Percentiles rank a stretch among this genome's conserved stretches.
phyloP scores from a whole-genome alignment of 1,284 basidiomycete genomes.

The Pseudozyma hubeiensis region DNA sequence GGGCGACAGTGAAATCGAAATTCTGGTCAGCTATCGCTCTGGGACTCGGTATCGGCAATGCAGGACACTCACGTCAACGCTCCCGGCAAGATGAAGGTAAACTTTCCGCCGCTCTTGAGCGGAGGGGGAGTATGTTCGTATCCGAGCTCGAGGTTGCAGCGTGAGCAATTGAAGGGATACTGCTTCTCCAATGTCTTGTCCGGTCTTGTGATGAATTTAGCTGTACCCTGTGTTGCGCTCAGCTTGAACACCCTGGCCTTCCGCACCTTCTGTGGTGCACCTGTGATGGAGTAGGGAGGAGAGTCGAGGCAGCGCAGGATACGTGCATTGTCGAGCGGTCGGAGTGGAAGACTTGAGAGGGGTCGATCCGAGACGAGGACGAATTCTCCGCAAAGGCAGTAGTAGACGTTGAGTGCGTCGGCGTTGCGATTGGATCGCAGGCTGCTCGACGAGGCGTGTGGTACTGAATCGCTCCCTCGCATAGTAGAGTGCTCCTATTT shows the following conservation, averaged over 20 bases:
- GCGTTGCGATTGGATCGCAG: background rate
- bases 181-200: constrained; percentile 58
- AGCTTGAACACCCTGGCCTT: constrained; percentile 59
- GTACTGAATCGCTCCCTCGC: background rate
- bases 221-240: constrained; percentile 49
- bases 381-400: constrained; percentile 67
- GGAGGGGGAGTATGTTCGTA: constrained; percentile 65
- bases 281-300: constrained; percentile 33
- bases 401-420: constrained; percentile 50
- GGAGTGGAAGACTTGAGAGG: constrained; percentile 38
- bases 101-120: constrained; percentile 61
- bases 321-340: constrained; percentile 57
- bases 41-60: no score
- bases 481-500: background rate
- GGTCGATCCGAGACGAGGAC: constrained; percentile 55
- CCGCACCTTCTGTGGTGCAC: constrained; percentile 26
- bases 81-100: constrained; percentile 60
- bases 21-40: constrained; percentile 4
- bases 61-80: constrained; percentile 53
- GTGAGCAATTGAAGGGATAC: constrained; percentile 56
- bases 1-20: background rate
- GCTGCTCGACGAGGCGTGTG: constrained; percentile 1
- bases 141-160: constrained; percentile 60
- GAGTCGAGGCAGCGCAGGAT: constrained; percentile 58
- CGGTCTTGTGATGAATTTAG: constrained; percentile 44